Conservation (phyloP, 2,329 filamentous ascomycete genomes). For the Diplocarpon mali region DNA sequence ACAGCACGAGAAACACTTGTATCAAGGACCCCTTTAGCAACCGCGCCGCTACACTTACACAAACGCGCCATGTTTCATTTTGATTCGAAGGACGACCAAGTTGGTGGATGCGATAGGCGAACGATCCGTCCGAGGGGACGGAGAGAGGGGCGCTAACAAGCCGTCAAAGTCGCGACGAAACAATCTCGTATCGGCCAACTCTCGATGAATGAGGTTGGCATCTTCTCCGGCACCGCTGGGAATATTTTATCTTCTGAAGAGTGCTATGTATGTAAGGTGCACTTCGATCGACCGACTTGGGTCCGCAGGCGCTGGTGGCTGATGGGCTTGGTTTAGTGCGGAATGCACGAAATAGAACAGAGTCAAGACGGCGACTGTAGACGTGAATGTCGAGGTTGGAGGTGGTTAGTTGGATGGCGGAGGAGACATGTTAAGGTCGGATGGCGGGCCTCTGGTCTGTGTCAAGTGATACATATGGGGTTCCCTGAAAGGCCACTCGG, state of each 20-base stretch:
- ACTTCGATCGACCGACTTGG: slow-evolving; percentile 11
- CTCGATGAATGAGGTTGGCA: slow-evolving; percentile 7
- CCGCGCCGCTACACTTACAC: slow-evolving; percentile 11
- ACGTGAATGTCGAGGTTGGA: neutral
- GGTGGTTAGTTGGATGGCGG: slow-evolving; percentile 1
- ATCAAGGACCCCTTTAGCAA: slow-evolving; percentile 12
- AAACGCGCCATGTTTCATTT: slow-evolving; percentile 20
- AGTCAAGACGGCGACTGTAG: neutral
- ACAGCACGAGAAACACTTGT: slow-evolving; percentile 16
- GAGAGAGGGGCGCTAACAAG: slow-evolving; percentile 2
- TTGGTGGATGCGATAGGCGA: neutral
- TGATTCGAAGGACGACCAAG: slow-evolving; percentile 8
- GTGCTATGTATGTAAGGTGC: slow-evolving; percentile 2
- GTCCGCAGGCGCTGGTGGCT: slow-evolving; percentile 8
- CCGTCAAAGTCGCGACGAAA: slow-evolving; percentile 9
- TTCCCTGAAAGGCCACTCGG: slow-evolving; percentile 3
- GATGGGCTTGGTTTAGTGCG: slow-evolving; percentile 1
- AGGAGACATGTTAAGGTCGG: slow-evolving; percentile 5
- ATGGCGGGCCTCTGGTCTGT: slow-evolving; percentile 5
- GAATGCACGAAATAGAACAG: neutral
- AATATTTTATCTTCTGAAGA: neutral
- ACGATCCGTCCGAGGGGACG: neutral
- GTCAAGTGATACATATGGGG: slow-evolving; percentile 11
- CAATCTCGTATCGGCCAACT: slow-evolving; percentile 12
- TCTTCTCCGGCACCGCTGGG: neutral